phyloP scores from a whole-genome alignment of 2,329 filamentous ascomycete genomes.

The Sphaerostilbella broomeana region DNA sequence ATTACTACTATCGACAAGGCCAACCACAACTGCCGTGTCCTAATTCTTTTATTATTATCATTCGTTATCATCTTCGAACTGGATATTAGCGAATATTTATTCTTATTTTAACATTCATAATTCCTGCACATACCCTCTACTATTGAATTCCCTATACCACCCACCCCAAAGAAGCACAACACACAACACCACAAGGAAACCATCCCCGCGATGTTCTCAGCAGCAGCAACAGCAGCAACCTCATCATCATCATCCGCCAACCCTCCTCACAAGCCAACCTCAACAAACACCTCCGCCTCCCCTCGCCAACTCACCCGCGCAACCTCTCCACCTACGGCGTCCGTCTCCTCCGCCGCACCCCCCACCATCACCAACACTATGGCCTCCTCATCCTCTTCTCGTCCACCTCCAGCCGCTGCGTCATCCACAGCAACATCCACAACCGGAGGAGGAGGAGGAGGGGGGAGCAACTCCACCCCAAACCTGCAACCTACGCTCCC shows the following conservation, averaged over 20 bases:
- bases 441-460: neutral
- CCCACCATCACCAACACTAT: slow-evolving; percentile 1
- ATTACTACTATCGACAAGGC: no score
- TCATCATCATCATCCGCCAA: neutral
- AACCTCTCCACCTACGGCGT: neutral
- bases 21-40: no score
- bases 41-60: no score
- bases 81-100: no score
- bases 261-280: neutral
- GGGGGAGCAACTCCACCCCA: slow-evolving; percentile 13
- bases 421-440: neutral
- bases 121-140: no score
- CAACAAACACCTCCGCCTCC: neutral
- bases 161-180: no score
- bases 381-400: slow-evolving; percentile 3
- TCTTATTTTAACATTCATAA: no score
- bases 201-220: slow-evolving; percentile 1
- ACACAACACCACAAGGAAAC: no score
- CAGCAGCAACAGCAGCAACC: neutral
- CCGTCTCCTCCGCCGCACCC: slow-evolving; percentile 1
- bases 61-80: no score
- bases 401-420: no score
- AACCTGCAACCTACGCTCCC: slow-evolving; percentile 33
- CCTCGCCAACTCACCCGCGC: slow-evolving; percentile 8
- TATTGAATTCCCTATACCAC: no score